phyloP scores from a whole-genome alignment of 2,329 filamentous ascomycete species.

The Zasmidium citrigriseum region DNA sequence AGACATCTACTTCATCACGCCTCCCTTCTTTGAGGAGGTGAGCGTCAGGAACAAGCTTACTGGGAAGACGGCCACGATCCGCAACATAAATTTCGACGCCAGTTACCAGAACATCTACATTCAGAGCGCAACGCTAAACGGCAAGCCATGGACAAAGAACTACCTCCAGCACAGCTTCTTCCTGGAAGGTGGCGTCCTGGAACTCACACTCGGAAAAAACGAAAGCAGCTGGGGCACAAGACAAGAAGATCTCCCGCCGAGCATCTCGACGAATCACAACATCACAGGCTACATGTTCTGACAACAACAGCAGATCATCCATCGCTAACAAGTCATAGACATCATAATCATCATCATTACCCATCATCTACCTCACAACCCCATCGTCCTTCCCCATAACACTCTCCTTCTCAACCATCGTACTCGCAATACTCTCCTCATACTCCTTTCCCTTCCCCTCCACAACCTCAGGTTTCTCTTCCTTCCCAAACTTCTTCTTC shows the following conservation, averaged over 20 bases:
- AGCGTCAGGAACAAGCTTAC: slow-evolving; percentile 42
- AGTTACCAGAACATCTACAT: slow-evolving; percentile 46
- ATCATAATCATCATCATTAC: background rate
- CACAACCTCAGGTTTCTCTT: background rate
- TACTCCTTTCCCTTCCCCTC: background rate
- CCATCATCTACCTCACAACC: slow-evolving; percentile 3
- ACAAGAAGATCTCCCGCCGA: slow-evolving; percentile 45
- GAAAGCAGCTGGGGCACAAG: slow-evolving; percentile 49
- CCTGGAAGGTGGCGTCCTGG: slow-evolving; percentile 44
- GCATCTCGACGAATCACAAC: slow-evolving; percentile 28
- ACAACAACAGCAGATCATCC: background rate
- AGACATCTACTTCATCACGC: slow-evolving; percentile 50
- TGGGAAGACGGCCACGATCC: slow-evolving; percentile 44
- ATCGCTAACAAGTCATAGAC: background rate
- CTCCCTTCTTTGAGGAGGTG: slow-evolving; percentile 48
- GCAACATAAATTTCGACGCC: slow-evolving; percentile 44
- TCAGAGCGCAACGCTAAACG: slow-evolving; percentile 46
- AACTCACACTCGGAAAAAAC: slow-evolving; percentile 42
- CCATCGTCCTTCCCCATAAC: background rate
- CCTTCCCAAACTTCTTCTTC: slow-evolving; percentile 10
- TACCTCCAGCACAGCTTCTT: slow-evolving; percentile 51
- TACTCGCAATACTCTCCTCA: slow-evolving; percentile 12
- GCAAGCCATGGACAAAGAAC: slow-evolving; percentile 44
- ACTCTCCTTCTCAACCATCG: slow-evolving; percentile 2
- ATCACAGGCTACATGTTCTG: slow-evolving; percentile 10